phyloP scores from a whole-genome alignment of 202 grass and related monocot species.

The Bolboschoenoplectus hybrid region DNA sequence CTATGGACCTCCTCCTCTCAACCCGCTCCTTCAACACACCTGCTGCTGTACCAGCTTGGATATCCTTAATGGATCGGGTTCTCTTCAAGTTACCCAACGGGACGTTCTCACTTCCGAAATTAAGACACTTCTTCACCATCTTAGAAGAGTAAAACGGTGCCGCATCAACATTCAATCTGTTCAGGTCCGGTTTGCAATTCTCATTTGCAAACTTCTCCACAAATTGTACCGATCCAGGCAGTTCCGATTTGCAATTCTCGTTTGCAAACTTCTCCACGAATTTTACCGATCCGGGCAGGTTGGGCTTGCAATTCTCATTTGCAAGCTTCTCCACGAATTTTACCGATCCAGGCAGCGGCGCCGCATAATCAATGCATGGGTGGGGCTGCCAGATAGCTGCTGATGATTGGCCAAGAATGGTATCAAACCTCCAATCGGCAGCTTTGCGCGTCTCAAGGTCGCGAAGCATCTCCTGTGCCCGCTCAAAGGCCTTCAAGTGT shows the following conservation, averaged over 20 bases:
- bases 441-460: slow-evolving; percentile 81
- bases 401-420: slow-evolving; percentile 60
- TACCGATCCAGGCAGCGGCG: slow-evolving; percentile 21
- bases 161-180: slow-evolving; percentile 72
- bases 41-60: slow-evolving; percentile 44
- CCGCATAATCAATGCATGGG: slow-evolving; percentile 68
- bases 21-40: not conserved
- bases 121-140: slow-evolving; percentile 33
- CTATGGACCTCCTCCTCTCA: slow-evolving; percentile 63
- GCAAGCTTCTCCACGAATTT: slow-evolving; percentile 20
- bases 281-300: slow-evolving; percentile 8
- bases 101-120: slow-evolving; percentile 48
- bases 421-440: slow-evolving; percentile 80
- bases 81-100: slow-evolving; percentile 79
- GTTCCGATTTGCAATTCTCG: slow-evolving; percentile 36
- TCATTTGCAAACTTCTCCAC: slow-evolving; percentile 41
- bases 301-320: slow-evolving; percentile 40
- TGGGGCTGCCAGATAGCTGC: slow-evolving; percentile 94
- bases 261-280: slow-evolving; percentile 35
- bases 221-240: not conserved
- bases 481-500: slow-evolving; percentile 90
- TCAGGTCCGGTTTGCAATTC: slow-evolving; percentile 34
- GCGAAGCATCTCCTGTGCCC: slow-evolving; percentile 91
- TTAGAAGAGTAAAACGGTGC: slow-evolving; percentile 71
- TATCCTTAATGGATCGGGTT: slow-evolving; percentile 55